Evolutionary conservation across 768 basidiomycete genomes (phyloP).

Genomic region (Pleurotus pulmonarius): DNA sequence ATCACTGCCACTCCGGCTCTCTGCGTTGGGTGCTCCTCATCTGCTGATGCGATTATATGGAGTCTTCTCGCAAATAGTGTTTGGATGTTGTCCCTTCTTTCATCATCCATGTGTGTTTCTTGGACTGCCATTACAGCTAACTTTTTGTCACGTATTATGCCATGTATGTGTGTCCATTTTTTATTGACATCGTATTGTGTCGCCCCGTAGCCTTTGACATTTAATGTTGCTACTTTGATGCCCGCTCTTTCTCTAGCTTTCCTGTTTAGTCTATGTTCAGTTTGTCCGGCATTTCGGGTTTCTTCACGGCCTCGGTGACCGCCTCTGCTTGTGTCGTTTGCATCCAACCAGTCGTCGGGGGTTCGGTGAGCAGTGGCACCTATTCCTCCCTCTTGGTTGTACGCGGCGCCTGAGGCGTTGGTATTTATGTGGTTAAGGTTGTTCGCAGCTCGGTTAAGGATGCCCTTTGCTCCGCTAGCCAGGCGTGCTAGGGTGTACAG

Average conservation of each 20-base stretch:
- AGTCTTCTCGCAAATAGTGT: conserved; percentile 8
- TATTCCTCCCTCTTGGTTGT: not conserved
- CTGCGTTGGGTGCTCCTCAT: conserved; percentile 14
- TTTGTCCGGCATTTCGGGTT: too few species aligned
- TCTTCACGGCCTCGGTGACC: not conserved
- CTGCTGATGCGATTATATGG: conserved; percentile 14
- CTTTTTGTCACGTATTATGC: conserved; percentile 17
- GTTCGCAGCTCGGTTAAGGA: not conserved
- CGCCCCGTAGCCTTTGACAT: conserved; percentile 17
- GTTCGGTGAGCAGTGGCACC: not conserved
- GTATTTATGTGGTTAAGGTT: not conserved
- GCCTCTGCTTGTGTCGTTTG: not conserved
- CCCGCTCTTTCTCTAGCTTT: conserved; percentile 8
- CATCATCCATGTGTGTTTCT: conserved; percentile 26
- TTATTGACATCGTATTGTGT: not conserved
- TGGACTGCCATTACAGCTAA: conserved; percentile 24
- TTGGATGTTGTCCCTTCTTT: conserved; percentile 5
- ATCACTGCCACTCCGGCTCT: conserved; percentile 28
- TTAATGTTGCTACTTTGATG: conserved; percentile 18
- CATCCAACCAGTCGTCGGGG: not conserved
- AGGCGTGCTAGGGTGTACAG: not conserved
- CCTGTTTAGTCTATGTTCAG: not conserved
- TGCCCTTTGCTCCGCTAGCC: not conserved
- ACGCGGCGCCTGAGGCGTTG: not conserved
- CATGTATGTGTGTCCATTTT: conserved; percentile 25